These are phyloP conservation scores for Penicillium steckii DNA, from an alignment of 495 filamentous ascomycete genomes.

Conservation along the genomic window DNA sequence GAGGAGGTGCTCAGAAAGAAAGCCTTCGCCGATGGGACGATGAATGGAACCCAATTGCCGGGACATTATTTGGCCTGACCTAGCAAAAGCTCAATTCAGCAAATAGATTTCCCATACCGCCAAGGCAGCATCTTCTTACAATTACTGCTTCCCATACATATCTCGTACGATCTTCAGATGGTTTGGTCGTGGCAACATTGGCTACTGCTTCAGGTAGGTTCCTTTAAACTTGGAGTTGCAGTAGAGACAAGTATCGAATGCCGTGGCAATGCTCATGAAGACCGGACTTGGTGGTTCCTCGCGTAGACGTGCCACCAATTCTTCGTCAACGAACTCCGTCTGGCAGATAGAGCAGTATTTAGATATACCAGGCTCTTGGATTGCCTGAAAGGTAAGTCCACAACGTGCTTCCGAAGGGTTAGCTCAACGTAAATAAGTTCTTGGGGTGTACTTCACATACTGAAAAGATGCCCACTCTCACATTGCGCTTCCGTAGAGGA, in stretches of 20 bases:
- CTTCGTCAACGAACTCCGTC: constrained; percentile 49
- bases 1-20: constrained; percentile 72
- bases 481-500: constrained; percentile 42
- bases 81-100: background rate
- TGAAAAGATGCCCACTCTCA: constrained; percentile 47
- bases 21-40: constrained; percentile 84
- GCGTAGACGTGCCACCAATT: constrained; percentile 19
- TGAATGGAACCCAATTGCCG: constrained; percentile 84
- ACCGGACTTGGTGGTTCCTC: constrained; percentile 17
- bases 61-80: constrained; percentile 62
- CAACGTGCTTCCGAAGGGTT: constrained; percentile 44
- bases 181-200: background rate
- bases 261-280: constrained; percentile 35
- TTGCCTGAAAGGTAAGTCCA: constrained; percentile 51
- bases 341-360: constrained; percentile 54
- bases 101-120: too few species aligned
- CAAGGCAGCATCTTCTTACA: too few species aligned
- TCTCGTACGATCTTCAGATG: background rate
- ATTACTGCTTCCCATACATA: background rate
- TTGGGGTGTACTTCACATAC: constrained; percentile 22
- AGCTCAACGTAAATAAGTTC: background rate
- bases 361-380: constrained; percentile 53
- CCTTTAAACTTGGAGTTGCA: constrained; percentile 51
- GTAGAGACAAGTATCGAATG: constrained; percentile 55
- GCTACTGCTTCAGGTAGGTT: background rate